Percentiles rank a stretch among this genome's conserved stretches.
Evolutionary conservation across 139 green algal genomes (phyloP).

Genomic region (Micractinium conductrix): DNA sequence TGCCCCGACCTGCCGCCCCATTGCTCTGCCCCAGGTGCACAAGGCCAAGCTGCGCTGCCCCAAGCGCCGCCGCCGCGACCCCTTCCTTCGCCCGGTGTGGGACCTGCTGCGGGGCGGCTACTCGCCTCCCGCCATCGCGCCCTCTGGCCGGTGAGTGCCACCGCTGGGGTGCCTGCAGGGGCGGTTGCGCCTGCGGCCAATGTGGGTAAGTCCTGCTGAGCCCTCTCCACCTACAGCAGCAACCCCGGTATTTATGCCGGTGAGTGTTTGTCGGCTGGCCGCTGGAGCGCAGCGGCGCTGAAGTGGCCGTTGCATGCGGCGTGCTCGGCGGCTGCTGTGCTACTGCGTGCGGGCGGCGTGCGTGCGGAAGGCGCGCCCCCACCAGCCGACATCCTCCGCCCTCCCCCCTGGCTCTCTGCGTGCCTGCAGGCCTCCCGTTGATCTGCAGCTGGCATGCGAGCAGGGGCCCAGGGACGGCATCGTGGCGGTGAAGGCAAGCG

Average conservation of each 20-base stretch:
- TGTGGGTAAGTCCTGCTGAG: too few species aligned
- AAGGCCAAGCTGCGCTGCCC: conserved; percentile 75
- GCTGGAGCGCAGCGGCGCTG: too few species aligned
- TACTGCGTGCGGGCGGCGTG: too few species aligned
- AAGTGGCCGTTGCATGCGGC: too few species aligned
- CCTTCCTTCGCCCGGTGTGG: conserved; percentile 15
- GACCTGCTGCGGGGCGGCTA: conserved; percentile 18
- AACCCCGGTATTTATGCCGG: too few species aligned
- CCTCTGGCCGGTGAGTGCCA: neutral
- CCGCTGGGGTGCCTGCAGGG: too few species aligned
- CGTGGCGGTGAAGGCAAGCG: conserved; percentile 84
- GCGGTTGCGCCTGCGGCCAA: too few species aligned
- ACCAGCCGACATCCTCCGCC: too few species aligned
- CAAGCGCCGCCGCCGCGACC: neutral
- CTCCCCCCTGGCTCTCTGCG: neutral
- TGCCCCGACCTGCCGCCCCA: neutral
- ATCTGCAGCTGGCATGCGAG: conserved; percentile 30
- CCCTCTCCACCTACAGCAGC: too few species aligned
- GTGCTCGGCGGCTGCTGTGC: too few species aligned
- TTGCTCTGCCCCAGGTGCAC: conserved; percentile 75
- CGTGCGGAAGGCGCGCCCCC: too few species aligned
- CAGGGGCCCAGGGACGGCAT: conserved; percentile 63
- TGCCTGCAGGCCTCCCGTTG: conserved; percentile 5
- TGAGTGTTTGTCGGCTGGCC: too few species aligned
- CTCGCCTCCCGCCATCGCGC: neutral